These are phyloP conservation scores for Myxozyma kluyveri DNA, from an alignment of 805 yeast species.

Conservation along the genomic window DNA sequence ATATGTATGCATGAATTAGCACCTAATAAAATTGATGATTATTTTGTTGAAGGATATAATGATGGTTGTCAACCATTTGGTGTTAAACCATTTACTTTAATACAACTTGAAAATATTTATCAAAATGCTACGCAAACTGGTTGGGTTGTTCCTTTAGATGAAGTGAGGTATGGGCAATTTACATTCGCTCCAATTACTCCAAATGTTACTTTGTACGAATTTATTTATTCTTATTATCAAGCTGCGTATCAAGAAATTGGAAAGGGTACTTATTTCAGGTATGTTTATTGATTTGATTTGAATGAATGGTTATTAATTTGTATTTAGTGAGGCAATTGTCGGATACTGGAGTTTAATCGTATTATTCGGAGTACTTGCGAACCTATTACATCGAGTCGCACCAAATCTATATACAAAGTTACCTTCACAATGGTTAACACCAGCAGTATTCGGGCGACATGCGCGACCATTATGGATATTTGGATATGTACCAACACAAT, in stretches of 20 bases:
- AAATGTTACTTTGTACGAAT: not conserved
- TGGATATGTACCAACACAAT: conserved; percentile 10
- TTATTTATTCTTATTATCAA: not conserved
- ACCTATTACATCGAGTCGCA: not conserved
- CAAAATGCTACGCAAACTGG: conserved; percentile 4
- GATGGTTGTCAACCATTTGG: not conserved
- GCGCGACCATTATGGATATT: not conserved
- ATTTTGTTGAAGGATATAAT: conserved; percentile 1
- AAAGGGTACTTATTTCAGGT: conserved; percentile 8
- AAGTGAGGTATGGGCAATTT: not conserved
- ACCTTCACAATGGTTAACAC: not conserved
- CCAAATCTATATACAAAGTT: not conserved
- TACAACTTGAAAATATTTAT: conserved; percentile 3
- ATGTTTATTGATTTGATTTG: not conserved
- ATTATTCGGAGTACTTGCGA: not conserved
- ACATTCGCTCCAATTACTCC: conserved; percentile 6
- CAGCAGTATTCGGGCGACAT: conserved; percentile 5
- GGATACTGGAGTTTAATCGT: conserved; percentile 6
- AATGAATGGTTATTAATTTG: not conserved
- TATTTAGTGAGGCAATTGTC: conserved; percentile 1
- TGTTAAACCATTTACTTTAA: not conserved
- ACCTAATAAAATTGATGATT: conserved; percentile 2
- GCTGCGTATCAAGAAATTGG: conserved; percentile 6
- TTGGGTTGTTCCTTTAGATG: not conserved
- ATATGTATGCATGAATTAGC: conserved; percentile 4